Conservation (phyloP, 768 basidiomycete genomes). For the Tylopilus vinaceipallidus region DNA sequence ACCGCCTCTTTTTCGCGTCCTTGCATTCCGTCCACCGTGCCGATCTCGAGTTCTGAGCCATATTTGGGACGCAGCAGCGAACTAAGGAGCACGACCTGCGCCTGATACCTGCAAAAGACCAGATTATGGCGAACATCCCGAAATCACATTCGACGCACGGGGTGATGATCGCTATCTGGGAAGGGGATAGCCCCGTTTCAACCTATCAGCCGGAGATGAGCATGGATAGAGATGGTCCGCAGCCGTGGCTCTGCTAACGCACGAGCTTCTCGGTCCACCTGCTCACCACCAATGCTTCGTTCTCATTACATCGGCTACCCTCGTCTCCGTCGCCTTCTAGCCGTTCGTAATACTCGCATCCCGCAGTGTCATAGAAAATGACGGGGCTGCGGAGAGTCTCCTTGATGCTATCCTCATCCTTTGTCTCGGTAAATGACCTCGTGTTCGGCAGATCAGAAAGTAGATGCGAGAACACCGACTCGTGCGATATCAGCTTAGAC, state of each 20-base stretch:
- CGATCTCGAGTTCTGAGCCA: conserved; percentile 77
- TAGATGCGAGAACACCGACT: conserved; percentile 68
- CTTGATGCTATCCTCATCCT: conserved; percentile 62
- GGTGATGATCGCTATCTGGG: conserved; percentile 84
- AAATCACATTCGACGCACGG: conserved; percentile 51
- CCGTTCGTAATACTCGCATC: conserved; percentile 91
- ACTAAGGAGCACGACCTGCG: conserved; percentile 85
- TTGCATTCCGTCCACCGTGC: conserved; percentile 96
- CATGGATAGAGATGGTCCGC: too few relatives aligned
- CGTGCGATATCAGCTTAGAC: conserved; percentile 65
- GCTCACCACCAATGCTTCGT: conserved; percentile 85
- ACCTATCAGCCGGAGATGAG: conserved; percentile 40
- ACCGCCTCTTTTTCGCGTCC: conserved; percentile 95
- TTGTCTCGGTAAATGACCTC: conserved; percentile 30
- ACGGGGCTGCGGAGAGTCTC: conserved; percentile 77
- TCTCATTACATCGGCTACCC: conserved; percentile 91
- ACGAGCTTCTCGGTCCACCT: conserved; percentile 83
- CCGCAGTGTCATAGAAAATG: conserved; percentile 92
- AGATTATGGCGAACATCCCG: neutral
- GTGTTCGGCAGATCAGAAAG: conserved; percentile 67
- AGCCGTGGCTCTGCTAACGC: conserved; percentile 16
- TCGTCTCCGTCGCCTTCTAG: conserved; percentile 78
- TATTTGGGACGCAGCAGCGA: conserved; percentile 71
- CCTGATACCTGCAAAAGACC: conserved; percentile 65
- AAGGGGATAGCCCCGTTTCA: conserved; percentile 55